These are phyloP conservation scores for Arachnomyces sp. DNA, from an alignment of 2,329 filamentous ascomycete genomes.

Conservation along the genomic window DNA sequence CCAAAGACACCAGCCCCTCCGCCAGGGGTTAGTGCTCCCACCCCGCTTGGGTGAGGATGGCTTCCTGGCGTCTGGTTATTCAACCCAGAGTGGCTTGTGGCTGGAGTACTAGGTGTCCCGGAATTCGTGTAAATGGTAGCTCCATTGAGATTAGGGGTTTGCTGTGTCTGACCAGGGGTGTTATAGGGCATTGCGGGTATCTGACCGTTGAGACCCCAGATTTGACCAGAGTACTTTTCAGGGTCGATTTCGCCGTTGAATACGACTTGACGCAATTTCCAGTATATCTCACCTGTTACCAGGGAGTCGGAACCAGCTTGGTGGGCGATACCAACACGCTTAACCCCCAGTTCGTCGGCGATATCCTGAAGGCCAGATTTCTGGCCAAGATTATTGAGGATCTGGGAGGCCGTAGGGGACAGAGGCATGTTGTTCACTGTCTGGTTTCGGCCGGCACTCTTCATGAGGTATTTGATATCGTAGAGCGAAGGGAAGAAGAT, in stretches of 20 bases:
- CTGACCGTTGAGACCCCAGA: conserved; percentile 81
- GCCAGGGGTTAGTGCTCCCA: conserved; percentile 70
- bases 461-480: conserved; percentile 96
- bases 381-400: conserved; percentile 75
- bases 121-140: conserved; percentile 40
- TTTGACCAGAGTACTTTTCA: conserved; percentile 73
- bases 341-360: conserved; percentile 84
- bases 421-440: conserved; percentile 55
- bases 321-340: conserved; percentile 78
- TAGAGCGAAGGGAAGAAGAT: conserved; percentile 90
- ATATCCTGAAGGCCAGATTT: conserved; percentile 91
- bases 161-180: conserved; percentile 31
- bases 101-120: conserved; percentile 60
- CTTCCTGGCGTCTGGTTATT: conserved; percentile 37
- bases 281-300: conserved; percentile 89
- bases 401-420: conserved; percentile 58
- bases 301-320: conserved; percentile 91
- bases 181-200: conserved; percentile 45
- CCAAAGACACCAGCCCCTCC: conserved; percentile 68
- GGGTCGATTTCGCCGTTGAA: conserved; percentile 74
- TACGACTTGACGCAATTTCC: conserved; percentile 80
- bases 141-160: conserved; percentile 49
- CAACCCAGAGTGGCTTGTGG: conserved; percentile 45
- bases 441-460: conserved; percentile 67
- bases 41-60: conserved; percentile 45